Evolutionary conservation across 371 early-diverging fungal genomes (phyloP), one percentile per base, ranked within the genome.

Genomic region (Fennellomyces sp.): DNA sequence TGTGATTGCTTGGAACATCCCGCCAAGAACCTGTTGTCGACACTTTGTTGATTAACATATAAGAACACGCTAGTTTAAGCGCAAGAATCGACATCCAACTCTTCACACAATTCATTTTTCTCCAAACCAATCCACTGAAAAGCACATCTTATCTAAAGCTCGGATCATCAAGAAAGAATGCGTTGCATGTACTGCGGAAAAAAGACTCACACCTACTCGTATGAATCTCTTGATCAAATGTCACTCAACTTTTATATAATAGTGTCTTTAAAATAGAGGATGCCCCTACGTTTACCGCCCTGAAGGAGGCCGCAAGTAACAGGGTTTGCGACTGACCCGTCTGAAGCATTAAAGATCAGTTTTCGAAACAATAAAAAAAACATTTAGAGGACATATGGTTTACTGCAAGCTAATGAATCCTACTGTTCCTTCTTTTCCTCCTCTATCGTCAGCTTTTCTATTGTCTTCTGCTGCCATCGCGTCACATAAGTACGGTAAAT

Each of bases 401-500:
- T n/a, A n/a, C n/a, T n/a, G n/a, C n/a, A n/a, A n/a, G n/a, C n/a
- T n/a, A n/a, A n/a, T n/a, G n/a, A n/a, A n/a, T n/a, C n/a, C 33
- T 61, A 42, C 31, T 52, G 30, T 30, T 49, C 52, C 52, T 67
- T 56, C 45, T 67, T 67, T 28, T 54, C 39, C 15, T 67, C 68
- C 47, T 64, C 30, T 0, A 39, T 21, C 13, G 21, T 39, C 8
- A 30, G 52, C 49, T 52, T 52, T 47, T 36, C 50, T 23, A 45
- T 8, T 45, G 17, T 45, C 23, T 23, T 45, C 33, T 72, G 67
- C 25, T 64, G 61, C 63, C 42, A 56, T 42, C 55, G 58, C 10
- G 53, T 51, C 2, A 59, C 39, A 56, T 71, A 68, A 19, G 64
- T 58, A 21, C 66, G 61, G 41, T 75, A 75, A 15, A 73, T 42